A percentile compares a stretch with the other conserved stretches of the same genome.
phyloP scores from a whole-genome alignment of 495 filamentous ascomycete species.

The Podospora comata region DNA sequence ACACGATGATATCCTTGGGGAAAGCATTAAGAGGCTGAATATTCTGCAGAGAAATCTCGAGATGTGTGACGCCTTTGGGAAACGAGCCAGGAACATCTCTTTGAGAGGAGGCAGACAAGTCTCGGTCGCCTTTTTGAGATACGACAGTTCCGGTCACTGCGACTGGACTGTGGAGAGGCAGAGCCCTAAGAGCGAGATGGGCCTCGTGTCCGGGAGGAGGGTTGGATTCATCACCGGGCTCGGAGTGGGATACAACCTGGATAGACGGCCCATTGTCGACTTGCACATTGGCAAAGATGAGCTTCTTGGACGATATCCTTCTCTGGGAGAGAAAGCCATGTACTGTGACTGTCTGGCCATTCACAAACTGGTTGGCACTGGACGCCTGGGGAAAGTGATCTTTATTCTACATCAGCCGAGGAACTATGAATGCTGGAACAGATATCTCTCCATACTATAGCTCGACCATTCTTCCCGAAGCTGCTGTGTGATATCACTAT shows the following conservation, averaged over 20 bases:
- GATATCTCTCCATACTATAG: conserved; percentile 26
- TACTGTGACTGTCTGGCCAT: conserved; percentile 55
- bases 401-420: conserved; percentile 22
- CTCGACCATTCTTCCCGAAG: conserved; percentile 31
- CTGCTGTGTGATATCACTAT: conserved; percentile 18
- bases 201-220: conserved; percentile 19
- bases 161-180: conserved; percentile 42
- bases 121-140: conserved; percentile 9
- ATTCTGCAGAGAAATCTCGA: conserved; percentile 47
- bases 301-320: conserved; percentile 59
- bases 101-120: background rate
- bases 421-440: background rate
- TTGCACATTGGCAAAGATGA: conserved; percentile 66
- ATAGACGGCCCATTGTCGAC: conserved; percentile 28
- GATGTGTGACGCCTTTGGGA: conserved; percentile 17
- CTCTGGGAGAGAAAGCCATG: conserved; percentile 70
- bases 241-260: conserved; percentile 38
- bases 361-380: conserved; percentile 31
- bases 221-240: conserved; percentile 18
- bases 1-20: conserved; percentile 70
- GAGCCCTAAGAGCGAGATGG: conserved; percentile 31
- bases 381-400: conserved; percentile 54
- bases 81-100: conserved; percentile 9
- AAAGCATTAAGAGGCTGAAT: conserved; percentile 72
- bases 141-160: conserved; percentile 34